Evolutionary conservation across 306 rosid species (phyloP).

Genomic region (Prunus campanulata): DNA sequence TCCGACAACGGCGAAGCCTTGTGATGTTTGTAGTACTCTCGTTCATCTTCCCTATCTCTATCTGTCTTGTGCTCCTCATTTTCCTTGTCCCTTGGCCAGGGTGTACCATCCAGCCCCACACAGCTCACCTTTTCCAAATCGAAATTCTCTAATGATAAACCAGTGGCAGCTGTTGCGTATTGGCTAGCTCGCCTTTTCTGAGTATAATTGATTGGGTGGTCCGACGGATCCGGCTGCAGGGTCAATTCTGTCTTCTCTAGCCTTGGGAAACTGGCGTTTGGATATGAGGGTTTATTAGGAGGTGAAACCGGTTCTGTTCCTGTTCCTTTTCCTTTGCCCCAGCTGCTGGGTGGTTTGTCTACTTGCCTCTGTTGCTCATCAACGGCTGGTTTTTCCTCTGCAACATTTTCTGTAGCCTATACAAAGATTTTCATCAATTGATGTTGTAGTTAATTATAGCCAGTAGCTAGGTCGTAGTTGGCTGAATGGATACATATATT

Average conservation of each 20-base stretch:
- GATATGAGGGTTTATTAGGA: conserved; percentile 34
- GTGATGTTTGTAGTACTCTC: conserved; percentile 48
- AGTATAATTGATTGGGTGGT: conserved; percentile 33
- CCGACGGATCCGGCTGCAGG: conserved; percentile 32
- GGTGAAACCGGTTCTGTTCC: conserved; percentile 21
- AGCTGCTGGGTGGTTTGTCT: conserved; percentile 7
- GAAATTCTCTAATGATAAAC: background rate
- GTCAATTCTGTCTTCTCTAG: conserved; percentile 47
- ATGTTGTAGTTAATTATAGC: no score
- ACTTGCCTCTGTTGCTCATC: background rate
- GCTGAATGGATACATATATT: no score
- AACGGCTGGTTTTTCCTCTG: background rate
- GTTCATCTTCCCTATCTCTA: conserved; percentile 20
- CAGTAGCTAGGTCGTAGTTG: no score
- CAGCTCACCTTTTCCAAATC: conserved; percentile 47
- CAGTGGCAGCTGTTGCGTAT: background rate
- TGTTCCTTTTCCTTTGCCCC: background rate
- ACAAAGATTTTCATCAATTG: background rate
- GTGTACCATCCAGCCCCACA: conserved; percentile 58
- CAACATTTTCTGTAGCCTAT: conserved; percentile 5
- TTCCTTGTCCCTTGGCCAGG: conserved; percentile 40
- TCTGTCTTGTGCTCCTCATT: background rate
- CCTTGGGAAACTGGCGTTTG: conserved; percentile 35
- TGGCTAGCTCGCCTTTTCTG: conserved; percentile 45
- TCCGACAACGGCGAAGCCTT: conserved; percentile 82